Evolutionary conservation across 1,139 yeast genomes (phyloP).

Genomic region (Meyerozyma sp.): DNA sequence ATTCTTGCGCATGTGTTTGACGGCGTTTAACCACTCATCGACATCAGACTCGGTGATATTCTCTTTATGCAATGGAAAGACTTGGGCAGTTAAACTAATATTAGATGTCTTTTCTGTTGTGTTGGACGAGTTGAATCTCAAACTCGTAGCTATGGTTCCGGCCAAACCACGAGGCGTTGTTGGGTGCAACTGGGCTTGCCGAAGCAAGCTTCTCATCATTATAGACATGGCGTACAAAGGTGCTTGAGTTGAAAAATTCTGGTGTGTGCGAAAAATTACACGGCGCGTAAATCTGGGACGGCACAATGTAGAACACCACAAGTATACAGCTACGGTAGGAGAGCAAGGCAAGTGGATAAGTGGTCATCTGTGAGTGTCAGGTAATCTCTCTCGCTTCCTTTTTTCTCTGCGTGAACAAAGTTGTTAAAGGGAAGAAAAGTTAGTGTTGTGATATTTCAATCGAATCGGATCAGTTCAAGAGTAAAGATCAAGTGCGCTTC

Average conservation of each 20-base stretch:
- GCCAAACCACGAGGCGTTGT: neutral
- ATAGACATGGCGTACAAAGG: neutral
- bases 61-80: conserved; percentile 36
- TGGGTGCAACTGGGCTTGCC: neutral
- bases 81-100: conserved; percentile 27
- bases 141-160: neutral
- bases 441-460: too few species aligned
- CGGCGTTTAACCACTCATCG: conserved; percentile 61
- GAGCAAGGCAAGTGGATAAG: neutral
- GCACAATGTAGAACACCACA: neutral
- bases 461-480: too few species aligned
- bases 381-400: neutral
- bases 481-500: too few species aligned
- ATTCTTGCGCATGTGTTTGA: conserved; percentile 50
- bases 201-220: neutral
- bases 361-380: neutral
- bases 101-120: conserved; percentile 1
- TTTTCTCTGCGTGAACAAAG: too few species aligned
- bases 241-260: neutral
- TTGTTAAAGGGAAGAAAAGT: too few species aligned
- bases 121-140: conserved; percentile 11
- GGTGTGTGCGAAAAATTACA: conserved; percentile 2
- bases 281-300: conserved; percentile 5
- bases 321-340: neutral
- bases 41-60: conserved; percentile 50